Evolutionary conservation across 345 rosid genomes (phyloP), one percentile per base, ranked within the genome.

Genomic region (Gossypium sturtianum): DNA sequence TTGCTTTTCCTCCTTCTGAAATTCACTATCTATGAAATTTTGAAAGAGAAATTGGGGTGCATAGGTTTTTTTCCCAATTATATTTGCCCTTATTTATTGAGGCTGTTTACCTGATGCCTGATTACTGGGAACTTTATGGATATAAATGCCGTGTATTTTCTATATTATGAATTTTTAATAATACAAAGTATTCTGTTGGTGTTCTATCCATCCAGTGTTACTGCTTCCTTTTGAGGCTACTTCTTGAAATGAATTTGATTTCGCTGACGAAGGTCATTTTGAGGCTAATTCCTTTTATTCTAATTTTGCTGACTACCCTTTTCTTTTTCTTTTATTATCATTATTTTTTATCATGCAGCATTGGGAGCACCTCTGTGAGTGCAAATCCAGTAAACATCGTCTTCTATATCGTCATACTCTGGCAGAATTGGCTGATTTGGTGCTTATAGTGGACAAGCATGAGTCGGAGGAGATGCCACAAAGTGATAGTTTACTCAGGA

Each of bases 331-430:
- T 56, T 57, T 57, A 2, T 9, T n/a, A n/a, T 19, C 9, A 57
- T 19, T 48, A 48, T 70, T 79, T 65, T 59, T 43, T 79, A 49
- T 71, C 48, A 27, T 87, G 86, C 93, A 94, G 98, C 98, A 94
- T 71, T 91, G 93, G 92, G 86, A 84, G 66, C 95, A 84, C 74
- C 88, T 94, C 73, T 92, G 98, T 79, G 98, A 92, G 81, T 94
- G 98, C 83, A 83, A 92, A 73, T 76, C 90, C 71, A 83, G 84
- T 74, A 90, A 80, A 81, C 87, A 66, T 70, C 75, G 89, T 69
- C 92, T 94, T 44, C 89, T 82, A 47, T 94, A 94, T 77, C 98
- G 93, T 29, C 81, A 91, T 82, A 86, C 92, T 58, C 85, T 92
- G 78, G 92, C 92, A 57, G 95, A 92, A 79, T 80, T 94, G 79